Evolutionary conservation across 2,329 filamentous ascomycete genomes (phyloP), one percentile per base, ranked within the genome.

Genomic region (Aspergillus sp.): DNA sequence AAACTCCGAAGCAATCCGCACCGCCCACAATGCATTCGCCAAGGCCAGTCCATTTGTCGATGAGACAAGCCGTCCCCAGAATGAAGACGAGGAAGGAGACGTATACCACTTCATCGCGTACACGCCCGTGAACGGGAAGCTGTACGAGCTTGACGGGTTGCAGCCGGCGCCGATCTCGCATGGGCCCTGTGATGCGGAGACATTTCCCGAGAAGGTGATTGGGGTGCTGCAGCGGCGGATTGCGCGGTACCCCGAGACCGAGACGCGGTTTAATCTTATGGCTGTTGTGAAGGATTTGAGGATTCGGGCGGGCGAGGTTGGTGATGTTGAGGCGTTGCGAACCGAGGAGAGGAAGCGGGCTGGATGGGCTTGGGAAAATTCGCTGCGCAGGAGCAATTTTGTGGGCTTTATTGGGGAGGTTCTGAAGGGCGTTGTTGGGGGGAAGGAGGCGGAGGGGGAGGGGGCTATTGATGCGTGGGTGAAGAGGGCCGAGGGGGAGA

Each of bases 31-130:
- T 75, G 90, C 89, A 61, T 96, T 97, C 75, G 91, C 93, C 43
- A 83, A 89, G 61, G 89, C 89, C 59, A 96, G 89, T 58, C 95
- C 95, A 3, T 99, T 99, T 71, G 87, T 90, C 53, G 92, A 96
- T 74, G 95, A 99, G 82, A 96, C 91, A 60, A 85, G 89, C 65
- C 84, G 88, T 11, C 80, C 85, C 11, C 84, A 83, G 53, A 85
- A 86, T n/a, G 86, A 87, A 60, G 82, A 90, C 55, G 92, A 96
- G 55, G 93, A 96, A 68, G 68, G 64, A 0, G 95, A 98, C 70
- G 90, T 93, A 26, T 99, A 96, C 78, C 95, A 99, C 79, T 99
- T 99, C 76, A 92, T 99, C 68, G 95, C 93, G 32, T 99, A 99
- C 77, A 93, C 91, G 8, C 84, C 88, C 53, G 83, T 96, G 64